phyloP scores from a whole-genome alignment of 1,284 basidiomycete species.

The Butyriboletus appendiculatus region DNA sequence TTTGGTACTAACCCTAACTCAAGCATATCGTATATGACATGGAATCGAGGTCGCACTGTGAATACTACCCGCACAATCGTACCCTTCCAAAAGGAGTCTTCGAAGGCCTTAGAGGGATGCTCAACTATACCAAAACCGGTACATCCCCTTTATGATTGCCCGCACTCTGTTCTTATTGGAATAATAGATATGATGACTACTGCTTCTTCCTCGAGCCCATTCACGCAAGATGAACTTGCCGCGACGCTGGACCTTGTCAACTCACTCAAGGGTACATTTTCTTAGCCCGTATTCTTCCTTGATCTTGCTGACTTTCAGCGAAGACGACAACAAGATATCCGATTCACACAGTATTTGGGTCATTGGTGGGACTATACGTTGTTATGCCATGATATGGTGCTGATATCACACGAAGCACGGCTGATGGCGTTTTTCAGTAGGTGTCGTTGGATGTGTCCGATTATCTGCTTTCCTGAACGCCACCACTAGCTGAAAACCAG shows the following conservation, averaged over 20 bases:
- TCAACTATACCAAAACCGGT: slow-evolving; percentile 25
- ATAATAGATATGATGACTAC: too few relatives aligned
- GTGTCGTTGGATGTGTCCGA: not conserved
- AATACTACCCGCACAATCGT: slow-evolving; percentile 22
- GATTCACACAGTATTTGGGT: too few relatives aligned
- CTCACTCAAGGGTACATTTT: too few relatives aligned
- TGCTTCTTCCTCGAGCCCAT: too few relatives aligned
- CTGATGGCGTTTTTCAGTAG: slow-evolving; percentile 19
- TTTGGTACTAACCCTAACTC: not conserved
- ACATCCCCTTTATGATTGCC: not conserved
- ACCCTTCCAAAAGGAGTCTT: slow-evolving; percentile 7
- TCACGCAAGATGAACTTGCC: too few relatives aligned
- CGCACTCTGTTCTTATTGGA: too few relatives aligned
- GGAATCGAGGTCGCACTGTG: slow-evolving; percentile 19
- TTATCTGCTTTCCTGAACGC: not conserved
- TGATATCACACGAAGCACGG: not conserved
- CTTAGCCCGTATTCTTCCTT: too few relatives aligned
- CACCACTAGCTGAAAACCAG: slow-evolving; percentile 13
- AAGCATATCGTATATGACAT: not conserved
- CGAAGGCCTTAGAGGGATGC: slow-evolving; percentile 19
- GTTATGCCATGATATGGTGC: too few relatives aligned
- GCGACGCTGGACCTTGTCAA: too few relatives aligned
- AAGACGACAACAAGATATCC: too few relatives aligned
- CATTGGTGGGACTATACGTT: too few relatives aligned
- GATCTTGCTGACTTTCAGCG: too few relatives aligned